Percentiles rank a stretch among this genome's conserved stretches.
Conservation (phyloP, 345 rosid genomes). For the Psidium guajava region DNA sequence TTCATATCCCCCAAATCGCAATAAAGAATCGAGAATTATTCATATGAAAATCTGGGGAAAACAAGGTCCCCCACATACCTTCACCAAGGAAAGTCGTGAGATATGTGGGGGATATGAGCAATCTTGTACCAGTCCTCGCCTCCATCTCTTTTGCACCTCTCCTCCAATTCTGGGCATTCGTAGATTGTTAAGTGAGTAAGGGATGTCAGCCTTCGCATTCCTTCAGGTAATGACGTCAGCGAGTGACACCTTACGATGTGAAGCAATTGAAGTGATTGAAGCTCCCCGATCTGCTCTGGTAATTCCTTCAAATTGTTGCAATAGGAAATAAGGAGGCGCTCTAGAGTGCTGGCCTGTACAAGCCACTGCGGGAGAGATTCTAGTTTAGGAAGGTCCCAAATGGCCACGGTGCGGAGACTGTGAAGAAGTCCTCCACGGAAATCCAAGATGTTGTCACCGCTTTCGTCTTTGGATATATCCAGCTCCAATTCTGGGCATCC, state of each 20-base stretch:
- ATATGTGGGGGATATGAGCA: background rate
- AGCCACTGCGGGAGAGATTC: background rate
- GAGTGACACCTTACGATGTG: too few relatives aligned
- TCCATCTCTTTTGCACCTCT: background rate
- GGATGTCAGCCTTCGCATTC: background rate
- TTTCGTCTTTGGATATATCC: too few relatives aligned
- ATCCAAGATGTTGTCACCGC: too few relatives aligned
- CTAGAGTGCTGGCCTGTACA: background rate
- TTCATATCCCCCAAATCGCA: background rate
- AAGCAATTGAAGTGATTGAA: too few relatives aligned
- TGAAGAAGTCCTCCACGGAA: too few relatives aligned
- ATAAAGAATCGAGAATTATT: background rate
- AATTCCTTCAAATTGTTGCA: too few relatives aligned
- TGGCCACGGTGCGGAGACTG: too few relatives aligned
- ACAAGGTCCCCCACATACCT: background rate
- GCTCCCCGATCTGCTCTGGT: too few relatives aligned
- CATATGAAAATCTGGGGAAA: background rate
- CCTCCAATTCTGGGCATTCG: background rate
- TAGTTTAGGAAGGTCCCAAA: background rate
- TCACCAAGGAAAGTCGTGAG: too few relatives aligned
- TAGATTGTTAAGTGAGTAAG: background rate
- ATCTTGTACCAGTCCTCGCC: background rate
- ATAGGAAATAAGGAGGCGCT: accelerated
- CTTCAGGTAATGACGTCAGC: background rate
- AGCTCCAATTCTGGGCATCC: too few relatives aligned